Evolutionary conservation across 1,139 yeast species (phyloP).

Genomic region (Sugiyamaella grinbergsii): DNA sequence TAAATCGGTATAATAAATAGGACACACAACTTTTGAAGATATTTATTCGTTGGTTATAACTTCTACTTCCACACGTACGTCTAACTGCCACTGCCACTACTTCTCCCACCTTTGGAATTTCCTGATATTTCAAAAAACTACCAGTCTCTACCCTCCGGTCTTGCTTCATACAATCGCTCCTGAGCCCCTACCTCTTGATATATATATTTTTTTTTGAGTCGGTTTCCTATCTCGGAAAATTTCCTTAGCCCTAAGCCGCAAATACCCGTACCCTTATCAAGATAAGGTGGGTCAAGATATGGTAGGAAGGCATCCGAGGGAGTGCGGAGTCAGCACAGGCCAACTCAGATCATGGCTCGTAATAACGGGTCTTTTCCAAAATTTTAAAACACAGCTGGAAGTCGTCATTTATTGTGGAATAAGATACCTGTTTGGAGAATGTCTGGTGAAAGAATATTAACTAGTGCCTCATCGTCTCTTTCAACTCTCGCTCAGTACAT

Average conservation of each 20-base stretch:
- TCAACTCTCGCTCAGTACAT: too few species aligned
- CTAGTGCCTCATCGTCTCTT: too few species aligned
- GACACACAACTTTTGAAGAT: background rate
- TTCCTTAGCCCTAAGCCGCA: constrained; percentile 12
- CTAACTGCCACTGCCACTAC: background rate
- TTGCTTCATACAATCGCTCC: background rate
- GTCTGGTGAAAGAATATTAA: too few species aligned
- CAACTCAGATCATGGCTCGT: too few species aligned
- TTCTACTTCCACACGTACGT: background rate
- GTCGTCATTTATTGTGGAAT: too few species aligned
- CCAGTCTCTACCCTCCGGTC: too few species aligned
- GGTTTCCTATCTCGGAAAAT: constrained; percentile 15
- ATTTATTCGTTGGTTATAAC: background rate
- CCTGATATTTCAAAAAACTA: constrained; percentile 1
- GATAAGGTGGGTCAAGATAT: background rate
- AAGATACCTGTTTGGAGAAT: too few species aligned
- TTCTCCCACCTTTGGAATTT: constrained; percentile 2
- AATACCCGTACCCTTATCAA: background rate
- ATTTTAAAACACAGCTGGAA: too few species aligned
- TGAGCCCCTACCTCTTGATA: constrained; percentile 5
- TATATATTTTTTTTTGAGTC: constrained; percentile 16
- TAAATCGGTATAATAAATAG: background rate
- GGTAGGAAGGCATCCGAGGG: background rate
- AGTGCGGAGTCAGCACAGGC: too few species aligned
- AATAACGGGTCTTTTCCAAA: too few species aligned